A percentile compares a stretch with the other conserved stretches of the same genome.
Conservation (phyloP, 495 filamentous ascomycete species). For the Penicillium dipodomyicola region DNA sequence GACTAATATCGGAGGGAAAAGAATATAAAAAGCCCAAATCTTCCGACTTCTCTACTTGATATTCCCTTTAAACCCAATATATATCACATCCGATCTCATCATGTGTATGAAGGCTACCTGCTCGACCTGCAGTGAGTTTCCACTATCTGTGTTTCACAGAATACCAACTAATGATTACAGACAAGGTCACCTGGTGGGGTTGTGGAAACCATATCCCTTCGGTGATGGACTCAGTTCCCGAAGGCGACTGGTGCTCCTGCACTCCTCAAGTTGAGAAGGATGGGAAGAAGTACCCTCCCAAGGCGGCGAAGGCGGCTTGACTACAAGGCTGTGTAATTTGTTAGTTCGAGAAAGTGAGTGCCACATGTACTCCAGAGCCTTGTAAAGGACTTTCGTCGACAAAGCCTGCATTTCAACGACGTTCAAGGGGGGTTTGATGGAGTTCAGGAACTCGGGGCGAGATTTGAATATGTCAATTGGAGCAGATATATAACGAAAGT, state of each 20-base stretch:
- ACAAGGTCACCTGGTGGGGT: slow-evolving; percentile 66
- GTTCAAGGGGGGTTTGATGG: neutral
- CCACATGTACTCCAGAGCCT: neutral
- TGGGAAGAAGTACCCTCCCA: slow-evolving; percentile 63
- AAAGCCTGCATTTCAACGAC: neutral
- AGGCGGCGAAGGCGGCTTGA: slow-evolving; percentile 48
- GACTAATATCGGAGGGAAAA: slow-evolving; percentile 23
- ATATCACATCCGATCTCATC: slow-evolving; percentile 8
- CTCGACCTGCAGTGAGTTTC: slow-evolving; percentile 46
- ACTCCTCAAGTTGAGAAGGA: slow-evolving; percentile 57
- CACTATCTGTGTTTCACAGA: neutral
- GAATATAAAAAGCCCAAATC: slow-evolving; percentile 24
- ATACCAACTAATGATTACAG: slow-evolving; percentile 35
- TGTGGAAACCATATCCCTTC: slow-evolving; percentile 66
- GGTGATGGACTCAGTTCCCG: slow-evolving; percentile 62
- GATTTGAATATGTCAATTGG: neutral
- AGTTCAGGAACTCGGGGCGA: neutral
- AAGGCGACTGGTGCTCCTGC: slow-evolving; percentile 62
- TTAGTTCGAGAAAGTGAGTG: slow-evolving; percentile 4
- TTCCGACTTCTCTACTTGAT: slow-evolving; percentile 1
- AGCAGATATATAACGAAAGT: neutral
- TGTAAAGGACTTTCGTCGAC: neutral
- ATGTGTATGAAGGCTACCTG: slow-evolving; percentile 54
- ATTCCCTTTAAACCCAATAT: neutral
- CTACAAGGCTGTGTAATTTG: slow-evolving; percentile 25